Conservation (phyloP, 768 basidiomycete genomes). For the Lactarius sanguifluus region DNA sequence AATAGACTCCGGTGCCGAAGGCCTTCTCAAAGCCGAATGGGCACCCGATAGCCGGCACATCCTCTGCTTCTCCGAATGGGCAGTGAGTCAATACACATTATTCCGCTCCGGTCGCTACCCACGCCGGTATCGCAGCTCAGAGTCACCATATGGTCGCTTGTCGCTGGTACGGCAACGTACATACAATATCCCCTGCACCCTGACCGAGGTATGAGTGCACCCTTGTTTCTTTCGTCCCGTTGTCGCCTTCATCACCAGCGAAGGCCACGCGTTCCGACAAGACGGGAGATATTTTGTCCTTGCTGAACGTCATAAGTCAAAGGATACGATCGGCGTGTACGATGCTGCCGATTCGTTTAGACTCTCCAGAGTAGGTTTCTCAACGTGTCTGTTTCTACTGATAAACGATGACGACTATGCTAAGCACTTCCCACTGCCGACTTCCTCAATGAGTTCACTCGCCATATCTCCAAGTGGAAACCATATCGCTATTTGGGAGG, state of each 20-base stretch:
- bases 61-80: constrained; percentile 91
- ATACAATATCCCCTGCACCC: constrained; percentile 85
- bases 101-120: not conserved
- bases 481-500: constrained; percentile 80
- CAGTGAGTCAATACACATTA: constrained; percentile 54
- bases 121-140: constrained; percentile 55
- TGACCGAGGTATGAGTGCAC: constrained; percentile 57
- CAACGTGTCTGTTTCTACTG: not conserved
- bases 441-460: constrained; percentile 66
- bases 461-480: constrained; percentile 76
- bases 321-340: constrained; percentile 84
- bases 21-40: constrained; percentile 88
- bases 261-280: constrained; percentile 74
- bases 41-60: constrained; percentile 80
- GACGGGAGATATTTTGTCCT: constrained; percentile 85
- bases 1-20: constrained; percentile 81
- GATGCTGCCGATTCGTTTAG: constrained; percentile 69
- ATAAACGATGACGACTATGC: constrained; percentile 10
- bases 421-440: constrained; percentile 84
- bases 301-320: constrained; percentile 87
- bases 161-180: constrained; percentile 71
- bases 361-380: constrained; percentile 60
- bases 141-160: constrained; percentile 82
- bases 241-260: constrained; percentile 8
- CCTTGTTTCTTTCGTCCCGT: constrained; percentile 4